phyloP scores from a whole-genome alignment of 768 basidiomycete genomes.

The Suillus luteus region DNA sequence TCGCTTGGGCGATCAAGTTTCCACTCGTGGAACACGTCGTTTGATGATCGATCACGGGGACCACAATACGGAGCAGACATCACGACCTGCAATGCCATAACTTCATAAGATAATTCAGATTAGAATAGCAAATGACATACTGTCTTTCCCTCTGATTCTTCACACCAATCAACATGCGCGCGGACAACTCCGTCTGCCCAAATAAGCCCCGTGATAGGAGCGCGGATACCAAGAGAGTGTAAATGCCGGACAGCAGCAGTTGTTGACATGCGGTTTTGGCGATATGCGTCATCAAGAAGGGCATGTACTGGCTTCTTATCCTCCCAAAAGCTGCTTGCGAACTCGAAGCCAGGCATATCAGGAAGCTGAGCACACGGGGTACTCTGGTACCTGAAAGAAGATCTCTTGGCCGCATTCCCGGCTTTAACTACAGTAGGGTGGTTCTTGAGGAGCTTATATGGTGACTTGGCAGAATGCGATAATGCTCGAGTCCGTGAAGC shows the following conservation, averaged over 20 bases:
- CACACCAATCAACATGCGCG: slow-evolving; percentile 59
- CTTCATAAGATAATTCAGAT: slow-evolving; percentile 3
- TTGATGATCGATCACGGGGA: slow-evolving; percentile 18
- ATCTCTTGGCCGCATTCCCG: slow-evolving; percentile 41
- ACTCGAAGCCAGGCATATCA: slow-evolving; percentile 50
- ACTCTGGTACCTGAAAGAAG: slow-evolving; percentile 53
- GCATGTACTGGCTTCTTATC: slow-evolving; percentile 58
- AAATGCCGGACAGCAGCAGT: slow-evolving; percentile 52
- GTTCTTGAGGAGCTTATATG: slow-evolving; percentile 49
- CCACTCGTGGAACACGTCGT: slow-evolving; percentile 50
- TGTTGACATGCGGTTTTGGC: slow-evolving; percentile 60
- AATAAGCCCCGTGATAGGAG: slow-evolving; percentile 54
- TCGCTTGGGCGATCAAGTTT: slow-evolving; percentile 44
- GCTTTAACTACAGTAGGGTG: slow-evolving; percentile 38
- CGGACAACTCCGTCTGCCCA: slow-evolving; percentile 55
- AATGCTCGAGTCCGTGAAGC: slow-evolving; percentile 38
- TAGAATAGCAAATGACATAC: slow-evolving; percentile 31
- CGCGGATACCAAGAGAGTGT: slow-evolving; percentile 45
- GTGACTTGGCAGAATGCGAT: slow-evolving; percentile 46
- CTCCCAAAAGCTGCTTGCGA: slow-evolving; percentile 57
- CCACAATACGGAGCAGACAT: slow-evolving; percentile 51
- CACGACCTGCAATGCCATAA: slow-evolving; percentile 38
- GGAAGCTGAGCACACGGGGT: slow-evolving; percentile 52
- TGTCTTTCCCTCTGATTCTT: slow-evolving; percentile 33
- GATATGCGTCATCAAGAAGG: slow-evolving; percentile 52